These are phyloP conservation scores for Malania oleifera DNA, from an alignment of 164 flowering plant genomes.

Conservation along the genomic window DNA sequence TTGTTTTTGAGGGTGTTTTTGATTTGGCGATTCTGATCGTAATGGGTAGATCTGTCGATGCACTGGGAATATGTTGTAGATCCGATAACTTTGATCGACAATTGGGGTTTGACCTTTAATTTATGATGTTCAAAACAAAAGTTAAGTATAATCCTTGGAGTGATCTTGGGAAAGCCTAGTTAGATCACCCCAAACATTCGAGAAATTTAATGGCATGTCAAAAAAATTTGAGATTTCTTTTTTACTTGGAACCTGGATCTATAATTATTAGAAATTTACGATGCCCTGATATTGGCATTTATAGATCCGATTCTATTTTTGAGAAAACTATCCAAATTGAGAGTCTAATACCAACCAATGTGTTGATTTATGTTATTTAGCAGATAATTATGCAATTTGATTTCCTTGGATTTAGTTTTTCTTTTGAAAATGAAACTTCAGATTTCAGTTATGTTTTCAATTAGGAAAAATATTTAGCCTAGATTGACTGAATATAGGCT, in stretches of 20 bases:
- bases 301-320: background rate
- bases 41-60: slow-evolving; percentile 3
- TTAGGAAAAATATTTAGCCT: too few species aligned
- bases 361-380: too few species aligned
- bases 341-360: too few species aligned
- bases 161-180: background rate
- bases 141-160: background rate
- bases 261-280: background rate
- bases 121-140: background rate
- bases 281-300: background rate
- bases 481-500: too few species aligned
- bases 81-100: background rate
- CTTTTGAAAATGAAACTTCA: background rate
- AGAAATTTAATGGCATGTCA: background rate
- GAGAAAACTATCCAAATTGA: too few species aligned
- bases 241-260: background rate
- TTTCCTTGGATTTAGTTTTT: background rate
- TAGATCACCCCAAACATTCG: background rate
- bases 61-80: background rate
- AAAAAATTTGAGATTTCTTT: background rate
- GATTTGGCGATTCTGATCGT: background rate
- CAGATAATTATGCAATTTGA: background rate
- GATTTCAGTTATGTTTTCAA: background rate
- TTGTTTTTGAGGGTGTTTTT: background rate
- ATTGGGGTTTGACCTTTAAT: background rate